These are phyloP conservation scores for Malus fusca DNA, from an alignment of 306 rosid genomes.

Conservation along the genomic window DNA sequence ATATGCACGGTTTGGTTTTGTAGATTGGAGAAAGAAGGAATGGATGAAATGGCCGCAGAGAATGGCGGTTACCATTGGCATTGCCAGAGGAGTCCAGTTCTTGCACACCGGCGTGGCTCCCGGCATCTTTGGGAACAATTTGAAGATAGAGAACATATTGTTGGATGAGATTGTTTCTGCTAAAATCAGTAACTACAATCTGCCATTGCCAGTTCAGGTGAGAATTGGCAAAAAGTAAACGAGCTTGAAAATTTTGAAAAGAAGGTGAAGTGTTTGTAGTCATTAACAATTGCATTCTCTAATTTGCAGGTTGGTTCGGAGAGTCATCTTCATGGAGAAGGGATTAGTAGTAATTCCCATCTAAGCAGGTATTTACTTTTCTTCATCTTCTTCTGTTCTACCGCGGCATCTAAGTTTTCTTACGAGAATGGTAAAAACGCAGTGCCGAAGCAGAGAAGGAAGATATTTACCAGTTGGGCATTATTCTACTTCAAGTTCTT, in stretches of 20 bases:
- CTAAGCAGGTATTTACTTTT: constrained; percentile 24
- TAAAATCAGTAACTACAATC: constrained; percentile 63
- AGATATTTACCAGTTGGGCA: constrained; percentile 74
- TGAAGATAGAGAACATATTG: constrained; percentile 55
- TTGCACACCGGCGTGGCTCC: constrained; percentile 59
- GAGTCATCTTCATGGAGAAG: constrained; percentile 17
- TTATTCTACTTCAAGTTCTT: constrained; percentile 66
- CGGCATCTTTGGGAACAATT: constrained; percentile 59
- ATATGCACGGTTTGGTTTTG: background rate
- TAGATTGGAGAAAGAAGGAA: constrained; percentile 70
- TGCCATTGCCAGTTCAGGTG: constrained; percentile 63
- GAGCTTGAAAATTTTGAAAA: background rate
- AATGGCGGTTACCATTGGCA: constrained; percentile 59
- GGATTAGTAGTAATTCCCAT: background rate
- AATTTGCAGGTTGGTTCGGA: constrained; percentile 27
- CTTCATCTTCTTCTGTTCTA: background rate
- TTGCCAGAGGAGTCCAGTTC: constrained; percentile 70
- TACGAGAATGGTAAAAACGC: background rate
- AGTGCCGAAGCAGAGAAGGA: constrained; percentile 63
- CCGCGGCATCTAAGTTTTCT: background rate
- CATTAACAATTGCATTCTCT: background rate
- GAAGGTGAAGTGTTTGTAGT: background rate
- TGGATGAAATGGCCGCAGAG: constrained; percentile 87
- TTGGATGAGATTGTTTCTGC: constrained; percentile 62
- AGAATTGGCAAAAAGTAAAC: background rate